Percentiles rank a stretch among this genome's conserved stretches.
Conservation (phyloP, 148 eudicot species). For the Gaultheria prostrata region DNA sequence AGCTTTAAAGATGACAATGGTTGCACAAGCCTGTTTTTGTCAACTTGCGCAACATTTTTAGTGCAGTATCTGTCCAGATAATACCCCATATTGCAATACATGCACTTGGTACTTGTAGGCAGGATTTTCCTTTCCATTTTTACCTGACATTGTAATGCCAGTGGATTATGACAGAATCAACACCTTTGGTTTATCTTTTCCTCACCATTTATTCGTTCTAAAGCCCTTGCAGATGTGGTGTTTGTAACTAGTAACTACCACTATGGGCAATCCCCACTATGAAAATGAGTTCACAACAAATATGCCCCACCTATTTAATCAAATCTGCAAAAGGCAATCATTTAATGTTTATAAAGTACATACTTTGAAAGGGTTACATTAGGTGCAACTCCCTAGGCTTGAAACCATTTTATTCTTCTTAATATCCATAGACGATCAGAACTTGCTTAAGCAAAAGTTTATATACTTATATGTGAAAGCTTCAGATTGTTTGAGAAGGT, state of each 20-base stretch:
- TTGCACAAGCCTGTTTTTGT: not conserved
- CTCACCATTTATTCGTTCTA: no score
- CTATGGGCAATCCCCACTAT: no score
- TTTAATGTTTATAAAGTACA: no score
- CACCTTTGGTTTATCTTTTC: no score
- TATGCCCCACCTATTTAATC: no score
- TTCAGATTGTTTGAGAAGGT: not conserved
- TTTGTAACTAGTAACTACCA: no score
- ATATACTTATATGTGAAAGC: not conserved
- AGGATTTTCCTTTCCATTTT: not conserved
- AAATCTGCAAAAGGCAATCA: no score
- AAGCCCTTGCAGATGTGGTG: no score
- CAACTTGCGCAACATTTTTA: not conserved
- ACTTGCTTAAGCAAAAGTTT: not conserved
- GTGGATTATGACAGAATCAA: not conserved
- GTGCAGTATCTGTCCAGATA: not conserved
- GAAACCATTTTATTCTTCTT: no score
- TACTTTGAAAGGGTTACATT: no score
- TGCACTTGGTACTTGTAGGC: not conserved
- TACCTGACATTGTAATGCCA: not conserved
- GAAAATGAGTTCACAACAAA: no score
- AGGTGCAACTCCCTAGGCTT: no score
- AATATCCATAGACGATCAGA: not conserved
- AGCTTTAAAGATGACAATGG: not conserved
- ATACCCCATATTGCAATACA: not conserved